Evolutionary conservation across 169 alveolate genomes (phyloP).

Genomic region (Theileria parva): DNA sequence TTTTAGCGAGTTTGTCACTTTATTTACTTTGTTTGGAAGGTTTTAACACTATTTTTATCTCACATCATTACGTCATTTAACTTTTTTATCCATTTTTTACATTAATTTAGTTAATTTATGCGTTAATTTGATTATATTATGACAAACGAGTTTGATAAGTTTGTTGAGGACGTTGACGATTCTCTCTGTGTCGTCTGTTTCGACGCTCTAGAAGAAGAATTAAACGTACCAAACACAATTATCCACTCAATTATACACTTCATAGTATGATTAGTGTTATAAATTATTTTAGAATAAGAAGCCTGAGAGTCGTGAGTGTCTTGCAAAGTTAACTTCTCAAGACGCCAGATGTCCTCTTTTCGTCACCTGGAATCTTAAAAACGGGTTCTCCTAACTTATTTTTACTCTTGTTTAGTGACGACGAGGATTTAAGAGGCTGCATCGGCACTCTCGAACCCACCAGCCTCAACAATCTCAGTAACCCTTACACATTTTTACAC

Average conservation of each 20-base stretch:
- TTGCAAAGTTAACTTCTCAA: background rate
- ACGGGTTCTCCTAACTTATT: constrained; percentile 31
- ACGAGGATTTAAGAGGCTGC: constrained; percentile 57
- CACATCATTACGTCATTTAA: background rate
- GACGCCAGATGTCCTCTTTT: constrained; percentile 41
- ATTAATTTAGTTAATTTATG: background rate
- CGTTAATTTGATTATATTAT: background rate
- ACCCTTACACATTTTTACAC: background rate
- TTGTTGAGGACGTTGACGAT: constrained; percentile 29
- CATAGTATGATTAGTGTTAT: too few species aligned
- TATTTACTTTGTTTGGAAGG: background rate
- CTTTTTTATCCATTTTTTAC: background rate
- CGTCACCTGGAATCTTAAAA: constrained; percentile 44
- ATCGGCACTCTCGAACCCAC: constrained; percentile 48
- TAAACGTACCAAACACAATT: constrained; percentile 14
- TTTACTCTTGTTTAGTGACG: background rate
- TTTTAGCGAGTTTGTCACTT: too few species aligned
- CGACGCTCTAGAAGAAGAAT: constrained; percentile 11
- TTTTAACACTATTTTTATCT: background rate
- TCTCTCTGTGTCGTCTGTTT: constrained; percentile 50
- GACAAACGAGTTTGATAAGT: constrained; percentile 12
- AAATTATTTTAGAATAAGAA: background rate
- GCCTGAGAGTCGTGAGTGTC: background rate
- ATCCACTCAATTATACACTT: too few species aligned
- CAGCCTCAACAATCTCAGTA: constrained; percentile 18